Evolutionary conservation across 371 early-diverging fungal species (phyloP).

Genomic region (Gilbertella persicaria): DNA sequence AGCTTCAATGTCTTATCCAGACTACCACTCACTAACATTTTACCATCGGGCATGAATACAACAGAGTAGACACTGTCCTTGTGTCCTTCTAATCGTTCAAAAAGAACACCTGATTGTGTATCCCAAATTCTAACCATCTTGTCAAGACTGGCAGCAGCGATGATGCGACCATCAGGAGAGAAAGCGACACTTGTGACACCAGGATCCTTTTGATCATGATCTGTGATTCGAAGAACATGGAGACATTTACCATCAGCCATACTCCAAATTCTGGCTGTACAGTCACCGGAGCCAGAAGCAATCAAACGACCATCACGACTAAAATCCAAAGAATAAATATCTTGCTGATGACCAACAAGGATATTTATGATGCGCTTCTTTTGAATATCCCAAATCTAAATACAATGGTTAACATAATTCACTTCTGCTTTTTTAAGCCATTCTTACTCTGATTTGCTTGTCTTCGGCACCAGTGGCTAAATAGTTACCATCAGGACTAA

Average conservation of each 20-base stretch:
- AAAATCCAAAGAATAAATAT: slow-evolving; percentile 94
- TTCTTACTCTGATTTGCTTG: slow-evolving; percentile 80
- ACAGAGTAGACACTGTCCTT: slow-evolving; percentile 93
- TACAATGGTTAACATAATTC: no score
- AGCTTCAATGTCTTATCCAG: slow-evolving; percentile 92
- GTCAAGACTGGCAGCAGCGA: slow-evolving; percentile 85
- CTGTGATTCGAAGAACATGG: slow-evolving; percentile 72
- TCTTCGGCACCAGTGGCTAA: slow-evolving; percentile 98
- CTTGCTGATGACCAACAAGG: slow-evolving; percentile 88
- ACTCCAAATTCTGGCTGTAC: slow-evolving; percentile 85
- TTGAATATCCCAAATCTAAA: slow-evolving; percentile 72
- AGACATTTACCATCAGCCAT: slow-evolving; percentile 74
- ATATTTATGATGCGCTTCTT: slow-evolving; percentile 64
- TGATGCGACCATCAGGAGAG: slow-evolving; percentile 69
- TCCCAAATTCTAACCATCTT: slow-evolving; percentile 92
- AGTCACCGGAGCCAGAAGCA: slow-evolving; percentile 94
- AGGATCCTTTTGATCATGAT: slow-evolving; percentile 79
- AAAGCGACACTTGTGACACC: slow-evolving; percentile 94
- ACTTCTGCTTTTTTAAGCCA: neutral
- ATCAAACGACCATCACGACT: slow-evolving; percentile 86
- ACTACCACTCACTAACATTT: slow-evolving; percentile 85
- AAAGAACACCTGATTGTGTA: slow-evolving; percentile 67
- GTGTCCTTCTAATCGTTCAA: slow-evolving; percentile 90
- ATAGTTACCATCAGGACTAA: slow-evolving; percentile 91
- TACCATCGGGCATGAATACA: slow-evolving; percentile 92